Conservation (phyloP, 257 asterid genomes). For the Przewalskia tangutica region DNA sequence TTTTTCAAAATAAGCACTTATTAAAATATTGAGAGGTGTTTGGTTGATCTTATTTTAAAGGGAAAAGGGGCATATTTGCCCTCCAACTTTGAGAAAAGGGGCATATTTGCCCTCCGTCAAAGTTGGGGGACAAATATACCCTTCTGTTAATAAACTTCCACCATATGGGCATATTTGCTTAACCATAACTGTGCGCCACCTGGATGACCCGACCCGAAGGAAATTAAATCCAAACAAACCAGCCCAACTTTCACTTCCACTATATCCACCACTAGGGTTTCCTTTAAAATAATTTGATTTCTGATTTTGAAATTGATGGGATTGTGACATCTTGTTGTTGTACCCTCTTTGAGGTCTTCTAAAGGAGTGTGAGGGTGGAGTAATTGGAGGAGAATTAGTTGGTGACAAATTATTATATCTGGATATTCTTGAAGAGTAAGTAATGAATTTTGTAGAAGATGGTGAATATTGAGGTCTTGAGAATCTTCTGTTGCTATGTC, state of each 20-base stretch:
- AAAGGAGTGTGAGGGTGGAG: neutral
- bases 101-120: too few species aligned
- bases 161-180: too few species aligned
- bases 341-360: neutral
- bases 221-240: too few species aligned
- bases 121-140: too few species aligned
- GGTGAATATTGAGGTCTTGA: conserved; percentile 1
- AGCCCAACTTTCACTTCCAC: conserved; percentile 31
- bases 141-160: too few species aligned
- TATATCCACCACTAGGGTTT: conserved; percentile 29
- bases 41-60: too few species aligned
- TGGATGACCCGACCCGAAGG: too few species aligned
- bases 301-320: neutral
- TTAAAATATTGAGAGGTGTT: too few species aligned
- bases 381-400: neutral
- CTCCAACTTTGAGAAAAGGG: too few species aligned
- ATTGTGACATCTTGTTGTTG: neutral
- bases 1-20: too few species aligned
- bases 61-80: too few species aligned
- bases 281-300: conserved; percentile 3
- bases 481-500: conserved; percentile 20
- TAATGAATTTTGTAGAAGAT: neutral
- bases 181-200: too few species aligned
- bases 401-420: neutral
- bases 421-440: neutral